Evolutionary conservation across 768 basidiomycete genomes (phyloP), one percentile per base, ranked within the genome.

Genomic region (Stropharia rugosoannulata): DNA sequence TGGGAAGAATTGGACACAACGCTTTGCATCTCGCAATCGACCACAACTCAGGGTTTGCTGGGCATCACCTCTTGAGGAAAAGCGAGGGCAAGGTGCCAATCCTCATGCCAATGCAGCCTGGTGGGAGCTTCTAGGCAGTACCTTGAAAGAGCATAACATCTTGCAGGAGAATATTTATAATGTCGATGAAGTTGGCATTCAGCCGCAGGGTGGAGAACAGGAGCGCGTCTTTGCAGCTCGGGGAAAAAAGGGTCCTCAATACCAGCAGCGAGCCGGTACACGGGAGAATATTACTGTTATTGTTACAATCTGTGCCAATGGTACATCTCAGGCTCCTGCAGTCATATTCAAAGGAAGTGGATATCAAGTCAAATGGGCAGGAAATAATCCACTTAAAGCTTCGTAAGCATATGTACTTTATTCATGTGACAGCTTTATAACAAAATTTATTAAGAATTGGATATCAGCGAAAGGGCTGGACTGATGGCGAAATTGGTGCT

Each of bases 361-460:
- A 5, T 76, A 62, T 59, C 64, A 70, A 48, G 54, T 63, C 4
- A 67, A 61, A 15, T 80, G 79, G 78, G 54, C 51, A 4, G 68
- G 75, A 52, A 60, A 76, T 25, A 78, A 79, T 60, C 75, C 75
- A n/a, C 43, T 65, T 11, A 64, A 77, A 22, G 75, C 75, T 25
- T 73, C 62, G 68, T 81, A 56, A 64, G 75, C 64, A 16, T 32
- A 50, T 54, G 50, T 56, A 16, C 18, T 19, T 60, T 40, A 51
- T 51, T 47, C 10, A 18, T 48, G 29, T 13, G 43, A 45, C 53
- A 45, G 42, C 56, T 42, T 37, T 46, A 59, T 18, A 57, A 51
- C 53, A 54, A n/a, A n/a, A n/a, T 45, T 36, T 16, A 19, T 55
- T 35, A 41, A 73, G 71, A 13, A 46, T 76, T 51, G 66, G 65